A percentile compares a stretch with the other conserved stretches of the same genome.
phyloP scores from a whole-genome alignment of 140 eudicot species.

The Anethum foeniculum region DNA sequence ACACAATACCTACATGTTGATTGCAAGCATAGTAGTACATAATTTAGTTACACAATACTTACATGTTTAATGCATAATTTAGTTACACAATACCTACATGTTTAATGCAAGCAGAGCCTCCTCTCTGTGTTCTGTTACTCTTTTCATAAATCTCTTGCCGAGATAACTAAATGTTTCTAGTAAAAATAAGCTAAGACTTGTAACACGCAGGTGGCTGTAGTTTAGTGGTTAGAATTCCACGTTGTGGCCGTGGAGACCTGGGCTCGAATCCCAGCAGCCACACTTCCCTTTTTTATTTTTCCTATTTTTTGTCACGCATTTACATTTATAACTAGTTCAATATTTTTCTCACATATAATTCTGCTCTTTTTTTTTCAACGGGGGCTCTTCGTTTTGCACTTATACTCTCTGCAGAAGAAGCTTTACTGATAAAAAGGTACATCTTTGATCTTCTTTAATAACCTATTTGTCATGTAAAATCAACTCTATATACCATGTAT shows the following conservation, averaged over 20 bases:
- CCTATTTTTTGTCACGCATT: background rate
- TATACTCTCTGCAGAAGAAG: background rate
- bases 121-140: background rate
- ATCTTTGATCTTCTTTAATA: background rate
- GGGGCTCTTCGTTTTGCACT: background rate
- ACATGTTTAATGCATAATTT: too few relatives aligned
- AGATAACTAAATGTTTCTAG: too few relatives aligned
- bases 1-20: too few relatives aligned
- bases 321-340: background rate
- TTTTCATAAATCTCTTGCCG: too few relatives aligned
- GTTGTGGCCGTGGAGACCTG: slow-evolving; percentile 73
- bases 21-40: too few relatives aligned
- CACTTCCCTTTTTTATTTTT: slow-evolving; percentile 9
- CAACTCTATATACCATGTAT: background rate
- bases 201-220: background rate
- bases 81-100: background rate
- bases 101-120: background rate
- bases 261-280: slow-evolving; percentile 99
- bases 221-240: slow-evolving; percentile 17
- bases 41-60: too few relatives aligned
- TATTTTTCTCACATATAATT: background rate
- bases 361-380: background rate
- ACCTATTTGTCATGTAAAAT: background rate
- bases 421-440: background rate
- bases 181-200: too few relatives aligned